phyloP scores from a whole-genome alignment of 371 early-diverging fungal genomes.

The Mortierella polycephala region DNA sequence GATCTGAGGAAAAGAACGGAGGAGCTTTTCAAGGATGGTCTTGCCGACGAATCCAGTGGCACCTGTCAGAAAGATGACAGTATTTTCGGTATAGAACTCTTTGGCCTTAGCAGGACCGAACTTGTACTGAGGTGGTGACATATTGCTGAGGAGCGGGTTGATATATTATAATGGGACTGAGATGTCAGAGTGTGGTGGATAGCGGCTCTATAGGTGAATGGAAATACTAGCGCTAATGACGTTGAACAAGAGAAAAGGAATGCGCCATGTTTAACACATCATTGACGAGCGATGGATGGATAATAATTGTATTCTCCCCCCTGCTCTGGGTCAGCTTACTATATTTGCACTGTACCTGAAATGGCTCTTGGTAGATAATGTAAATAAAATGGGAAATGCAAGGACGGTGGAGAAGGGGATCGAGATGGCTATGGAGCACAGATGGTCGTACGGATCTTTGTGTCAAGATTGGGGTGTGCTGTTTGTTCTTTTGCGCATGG shows the following conservation, averaged over 20 bases:
- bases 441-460: too few relatives aligned
- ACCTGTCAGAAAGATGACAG: slow-evolving; percentile 65
- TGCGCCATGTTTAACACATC: too few relatives aligned
- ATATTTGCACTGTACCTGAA: too few relatives aligned
- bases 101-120: slow-evolving; percentile 41
- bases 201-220: too few relatives aligned
- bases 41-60: slow-evolving; percentile 75
- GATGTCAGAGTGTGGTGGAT: background rate
- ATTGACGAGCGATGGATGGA: too few relatives aligned
- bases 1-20: slow-evolving; percentile 53
- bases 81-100: slow-evolving; percentile 46
- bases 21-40: slow-evolving; percentile 65
- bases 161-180: background rate
- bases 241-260: too few relatives aligned
- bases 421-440: background rate
- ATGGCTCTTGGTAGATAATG: background rate
- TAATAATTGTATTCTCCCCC: too few relatives aligned
- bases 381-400: too few relatives aligned
- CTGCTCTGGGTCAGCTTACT: too few relatives aligned
- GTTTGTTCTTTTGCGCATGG: background rate
- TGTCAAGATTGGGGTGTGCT: too few relatives aligned
- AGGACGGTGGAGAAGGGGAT: background rate
- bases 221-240: too few relatives aligned
- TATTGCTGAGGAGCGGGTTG: background rate
- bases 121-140: slow-evolving; percentile 16